A percentile compares a stretch with the other conserved stretches of the same genome.
phyloP scores from a whole-genome alignment of 331 rosid species.

The Malus hybrid region DNA sequence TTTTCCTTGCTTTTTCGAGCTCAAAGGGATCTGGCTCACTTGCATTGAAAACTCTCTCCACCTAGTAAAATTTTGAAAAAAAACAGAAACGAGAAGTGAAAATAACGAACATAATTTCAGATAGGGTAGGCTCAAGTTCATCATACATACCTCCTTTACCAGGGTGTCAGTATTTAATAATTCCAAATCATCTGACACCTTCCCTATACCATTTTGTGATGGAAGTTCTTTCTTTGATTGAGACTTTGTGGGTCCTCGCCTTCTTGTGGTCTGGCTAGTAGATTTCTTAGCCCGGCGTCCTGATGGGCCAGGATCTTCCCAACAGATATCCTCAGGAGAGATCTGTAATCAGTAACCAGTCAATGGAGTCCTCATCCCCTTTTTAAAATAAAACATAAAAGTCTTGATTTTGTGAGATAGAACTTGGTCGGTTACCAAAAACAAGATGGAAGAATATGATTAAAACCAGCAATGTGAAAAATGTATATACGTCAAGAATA shows the following conservation, averaged over 20 bases:
- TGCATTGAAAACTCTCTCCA: slow-evolving; percentile 67
- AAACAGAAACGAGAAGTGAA: slow-evolving; percentile 5
- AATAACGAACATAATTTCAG: background rate
- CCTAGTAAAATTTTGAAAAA: slow-evolving; percentile 31
- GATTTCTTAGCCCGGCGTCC: slow-evolving; percentile 55
- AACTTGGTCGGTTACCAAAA: too few species aligned
- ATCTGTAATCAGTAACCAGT: slow-evolving; percentile 37
- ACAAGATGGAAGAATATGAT: background rate
- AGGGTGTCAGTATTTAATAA: slow-evolving; percentile 64
- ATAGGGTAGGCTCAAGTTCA: slow-evolving; percentile 9
- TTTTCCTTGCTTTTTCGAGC: slow-evolving; percentile 84
- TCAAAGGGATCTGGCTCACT: slow-evolving; percentile 71
- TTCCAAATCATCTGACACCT: slow-evolving; percentile 61
- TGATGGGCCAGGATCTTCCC: slow-evolving; percentile 55
- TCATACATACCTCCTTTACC: slow-evolving; percentile 72
- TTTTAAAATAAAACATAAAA: background rate
- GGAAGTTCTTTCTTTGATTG: slow-evolving; percentile 50
- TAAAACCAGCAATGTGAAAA: background rate
- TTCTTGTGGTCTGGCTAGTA: slow-evolving; percentile 50
- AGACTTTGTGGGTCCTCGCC: slow-evolving; percentile 48
- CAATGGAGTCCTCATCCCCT: background rate
- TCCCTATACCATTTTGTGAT: slow-evolving; percentile 69
- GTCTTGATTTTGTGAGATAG: background rate
- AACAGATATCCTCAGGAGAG: slow-evolving; percentile 71
- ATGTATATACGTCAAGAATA: background rate